A percentile compares a stretch with the other conserved stretches of the same genome.
Conservation (phyloP, 2,329 filamentous ascomycete species). For the Neoarthrinium moseri region DNA sequence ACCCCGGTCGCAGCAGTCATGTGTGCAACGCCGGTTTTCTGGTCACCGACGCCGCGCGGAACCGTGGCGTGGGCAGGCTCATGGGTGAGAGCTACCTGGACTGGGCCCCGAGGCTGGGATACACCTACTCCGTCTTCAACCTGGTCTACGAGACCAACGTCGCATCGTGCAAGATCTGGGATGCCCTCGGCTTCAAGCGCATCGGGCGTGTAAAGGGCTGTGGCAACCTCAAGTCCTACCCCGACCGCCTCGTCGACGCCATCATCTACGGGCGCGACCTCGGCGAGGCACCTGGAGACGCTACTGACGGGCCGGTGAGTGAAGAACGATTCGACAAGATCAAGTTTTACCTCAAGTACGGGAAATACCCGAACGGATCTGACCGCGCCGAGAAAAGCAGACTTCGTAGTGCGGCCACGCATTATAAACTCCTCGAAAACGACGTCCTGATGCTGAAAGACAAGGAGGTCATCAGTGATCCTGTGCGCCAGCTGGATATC, state of each 20-base stretch:
- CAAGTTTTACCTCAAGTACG: conserved; percentile 92
- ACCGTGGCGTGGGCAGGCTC: conserved; percentile 70
- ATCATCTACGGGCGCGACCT: conserved; percentile 75
- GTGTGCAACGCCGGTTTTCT: conserved; percentile 84
- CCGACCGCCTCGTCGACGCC: conserved; percentile 68
- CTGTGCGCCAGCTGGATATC: conserved; percentile 86
- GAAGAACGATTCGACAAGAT: conserved; percentile 99
- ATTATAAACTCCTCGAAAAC: conserved; percentile 80
- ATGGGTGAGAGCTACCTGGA: conserved; percentile 78
- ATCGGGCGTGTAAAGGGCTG: conserved; percentile 79
- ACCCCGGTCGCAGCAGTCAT: conserved; percentile 86
- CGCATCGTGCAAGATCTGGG: conserved; percentile 87
- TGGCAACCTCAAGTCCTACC: conserved; percentile 68
- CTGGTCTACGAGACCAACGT: conserved; percentile 93
- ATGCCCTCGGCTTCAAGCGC: conserved; percentile 86
- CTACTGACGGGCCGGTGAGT: conserved; percentile 72
- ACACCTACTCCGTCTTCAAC: conserved; percentile 92
- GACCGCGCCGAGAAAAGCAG: conserved; percentile 95
- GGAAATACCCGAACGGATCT: conserved; percentile 88
- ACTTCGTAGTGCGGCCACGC: conserved; percentile 86
- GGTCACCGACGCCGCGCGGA: conserved; percentile 70
- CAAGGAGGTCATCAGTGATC: conserved; percentile 94
- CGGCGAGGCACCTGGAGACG: conserved; percentile 36
- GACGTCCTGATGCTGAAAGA: conserved; percentile 95
- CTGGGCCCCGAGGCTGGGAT: conserved; percentile 78